phyloP scores from a whole-genome alignment of 805 yeast species.

The Schwanniomyces polymorphus region DNA sequence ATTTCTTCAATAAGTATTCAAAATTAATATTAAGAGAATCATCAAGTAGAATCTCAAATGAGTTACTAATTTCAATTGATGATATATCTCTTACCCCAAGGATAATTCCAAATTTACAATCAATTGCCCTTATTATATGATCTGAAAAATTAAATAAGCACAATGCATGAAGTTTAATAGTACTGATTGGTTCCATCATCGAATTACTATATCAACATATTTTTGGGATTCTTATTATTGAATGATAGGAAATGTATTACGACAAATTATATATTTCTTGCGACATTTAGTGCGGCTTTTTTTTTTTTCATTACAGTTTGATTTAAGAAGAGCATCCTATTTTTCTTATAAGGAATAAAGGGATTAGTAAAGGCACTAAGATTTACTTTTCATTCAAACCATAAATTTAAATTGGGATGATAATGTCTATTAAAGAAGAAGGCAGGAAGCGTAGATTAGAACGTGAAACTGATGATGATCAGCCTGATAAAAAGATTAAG shows the following conservation, averaged over 20 bases:
- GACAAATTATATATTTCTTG: background rate
- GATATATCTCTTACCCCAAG: slow-evolving; percentile 19
- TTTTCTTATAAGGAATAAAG: background rate
- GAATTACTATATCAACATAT: too few species aligned
- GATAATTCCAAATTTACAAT: slow-evolving; percentile 24
- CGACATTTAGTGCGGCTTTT: slow-evolving; percentile 5
- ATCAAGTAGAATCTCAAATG: slow-evolving; percentile 27
- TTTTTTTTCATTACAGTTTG: background rate
- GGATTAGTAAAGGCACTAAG: background rate
- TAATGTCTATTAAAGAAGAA: slow-evolving; percentile 40
- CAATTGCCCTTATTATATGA: slow-evolving; percentile 20
- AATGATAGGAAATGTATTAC: background rate
- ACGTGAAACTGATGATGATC: slow-evolving; percentile 5
- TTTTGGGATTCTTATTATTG: too few species aligned
- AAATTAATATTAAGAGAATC: slow-evolving; percentile 16
- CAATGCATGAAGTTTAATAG: slow-evolving; percentile 20
- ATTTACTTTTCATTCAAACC: background rate
- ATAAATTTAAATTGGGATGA: slow-evolving; percentile 17
- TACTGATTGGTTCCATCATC: background rate
- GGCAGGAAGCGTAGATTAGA: slow-evolving; percentile 28
- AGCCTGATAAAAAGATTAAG: slow-evolving; percentile 2
- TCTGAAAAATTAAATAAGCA: slow-evolving; percentile 31
- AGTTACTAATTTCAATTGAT: slow-evolving; percentile 16
- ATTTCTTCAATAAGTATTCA: slow-evolving; percentile 22
- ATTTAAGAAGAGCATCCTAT: background rate